Conservation (phyloP, 78 protist genomes). For the Speleostelium caveatum region DNA sequence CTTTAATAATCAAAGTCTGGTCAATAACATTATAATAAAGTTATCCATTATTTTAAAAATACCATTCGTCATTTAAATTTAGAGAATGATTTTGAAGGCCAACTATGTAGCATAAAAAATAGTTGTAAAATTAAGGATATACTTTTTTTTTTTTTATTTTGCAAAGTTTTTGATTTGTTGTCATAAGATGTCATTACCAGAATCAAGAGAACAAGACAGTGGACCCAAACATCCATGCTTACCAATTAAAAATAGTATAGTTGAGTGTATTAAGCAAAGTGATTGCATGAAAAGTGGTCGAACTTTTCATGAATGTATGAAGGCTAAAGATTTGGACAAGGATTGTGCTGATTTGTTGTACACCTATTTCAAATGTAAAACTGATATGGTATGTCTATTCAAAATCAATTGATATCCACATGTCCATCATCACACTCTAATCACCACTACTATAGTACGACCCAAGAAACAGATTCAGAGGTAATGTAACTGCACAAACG, state of each 20-base stretch:
- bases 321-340: conserved; percentile 22
- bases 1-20: too few relatives aligned
- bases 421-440: not conserved
- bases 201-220: not conserved
- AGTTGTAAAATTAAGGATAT: too few relatives aligned
- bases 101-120: too few relatives aligned
- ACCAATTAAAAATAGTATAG: conserved; percentile 42
- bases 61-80: too few relatives aligned
- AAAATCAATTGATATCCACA: not conserved
- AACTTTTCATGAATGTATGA: conserved; percentile 70
- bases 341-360: conserved; percentile 57
- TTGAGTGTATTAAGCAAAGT: conserved; percentile 33
- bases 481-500: conserved; percentile 66
- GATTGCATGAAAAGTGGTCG: conserved; percentile 52
- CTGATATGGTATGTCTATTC: conserved; percentile 49
- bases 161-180: too few relatives aligned
- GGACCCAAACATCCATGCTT: conserved; percentile 21
- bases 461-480: conserved; percentile 74
- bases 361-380: conserved; percentile 51
- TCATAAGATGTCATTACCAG: conserved; percentile 24
- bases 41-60: too few relatives aligned
- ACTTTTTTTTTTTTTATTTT: too few relatives aligned
- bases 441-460: conserved; percentile 20
- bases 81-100: too few relatives aligned
- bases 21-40: too few relatives aligned